Evolutionary conservation across 148 eudicot genomes (phyloP).

Genomic region (Rhododendron williamsianum): DNA sequence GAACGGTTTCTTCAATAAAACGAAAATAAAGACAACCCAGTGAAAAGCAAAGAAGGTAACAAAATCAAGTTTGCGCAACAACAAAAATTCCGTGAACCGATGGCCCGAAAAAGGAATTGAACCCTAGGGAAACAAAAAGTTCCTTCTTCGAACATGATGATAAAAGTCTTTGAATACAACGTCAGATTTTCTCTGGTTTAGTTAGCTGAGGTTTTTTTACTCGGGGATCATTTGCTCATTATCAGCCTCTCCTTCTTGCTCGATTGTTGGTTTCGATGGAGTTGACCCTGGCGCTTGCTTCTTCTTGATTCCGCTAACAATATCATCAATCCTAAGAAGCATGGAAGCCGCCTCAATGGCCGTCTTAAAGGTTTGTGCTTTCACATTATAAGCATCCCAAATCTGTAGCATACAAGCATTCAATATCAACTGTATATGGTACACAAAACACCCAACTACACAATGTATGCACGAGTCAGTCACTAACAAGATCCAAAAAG

Average conservation of each 20-base stretch:
- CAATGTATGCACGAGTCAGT: not conserved
- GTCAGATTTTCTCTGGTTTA: not conserved
- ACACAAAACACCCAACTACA: not conserved
- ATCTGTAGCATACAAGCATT: conserved; percentile 36
- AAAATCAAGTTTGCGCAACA: not conserved
- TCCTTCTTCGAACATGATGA: not conserved
- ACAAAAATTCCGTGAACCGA: not conserved
- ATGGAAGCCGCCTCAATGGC: conserved; percentile 94
- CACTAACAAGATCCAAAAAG: not conserved
- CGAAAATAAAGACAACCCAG: not conserved
- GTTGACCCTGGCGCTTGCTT: conserved; percentile 77
- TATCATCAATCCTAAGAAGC: conserved; percentile 92
- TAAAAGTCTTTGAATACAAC: not conserved
- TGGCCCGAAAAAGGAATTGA: not conserved
- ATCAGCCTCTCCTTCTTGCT: conserved; percentile 79
- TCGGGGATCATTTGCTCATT: conserved; percentile 85
- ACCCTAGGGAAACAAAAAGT: not conserved
- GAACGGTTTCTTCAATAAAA: not conserved
- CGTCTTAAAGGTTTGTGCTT: conserved; percentile 91
- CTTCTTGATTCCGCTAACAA: conserved; percentile 93
- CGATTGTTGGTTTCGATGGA: conserved; percentile 69
- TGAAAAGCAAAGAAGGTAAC: not conserved
- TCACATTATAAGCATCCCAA: conserved; percentile 91
- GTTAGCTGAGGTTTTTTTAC: conserved; percentile 14
- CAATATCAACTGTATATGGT: not conserved